These are phyloP conservation scores for Tricholoma matsutake DNA, from an alignment of 768 basidiomycete genomes.

Conservation along the genomic window DNA sequence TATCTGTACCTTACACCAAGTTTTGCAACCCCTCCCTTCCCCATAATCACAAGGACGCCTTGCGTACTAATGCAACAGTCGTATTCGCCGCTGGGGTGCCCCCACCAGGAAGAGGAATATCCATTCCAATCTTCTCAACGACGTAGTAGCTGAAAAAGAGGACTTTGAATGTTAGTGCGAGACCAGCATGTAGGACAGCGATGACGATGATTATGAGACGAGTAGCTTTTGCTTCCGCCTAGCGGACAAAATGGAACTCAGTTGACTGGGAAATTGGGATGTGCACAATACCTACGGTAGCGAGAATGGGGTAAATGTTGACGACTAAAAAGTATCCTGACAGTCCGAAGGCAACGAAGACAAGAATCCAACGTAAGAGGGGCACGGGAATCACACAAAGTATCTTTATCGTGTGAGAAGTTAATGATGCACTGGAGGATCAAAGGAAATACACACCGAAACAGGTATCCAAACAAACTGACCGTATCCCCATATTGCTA, in stretches of 20 bases:
- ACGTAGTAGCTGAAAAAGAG: conserved; percentile 59
- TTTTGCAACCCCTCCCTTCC: neutral
- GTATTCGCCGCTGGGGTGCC: conserved; percentile 29
- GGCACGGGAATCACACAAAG: conserved; percentile 85
- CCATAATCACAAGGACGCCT: conserved; percentile 7
- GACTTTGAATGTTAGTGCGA: conserved; percentile 86
- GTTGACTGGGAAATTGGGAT: neutral
- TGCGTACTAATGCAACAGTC: conserved; percentile 15
- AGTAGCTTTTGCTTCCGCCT: conserved; percentile 87
- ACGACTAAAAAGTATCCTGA: conserved; percentile 86
- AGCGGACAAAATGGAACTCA: neutral
- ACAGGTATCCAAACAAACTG: conserved; percentile 89
- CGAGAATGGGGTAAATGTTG: conserved; percentile 89
- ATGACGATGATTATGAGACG: conserved; percentile 80
- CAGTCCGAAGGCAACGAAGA: conserved; percentile 65
- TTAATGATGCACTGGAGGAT: neutral
- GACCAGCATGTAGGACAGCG: conserved; percentile 67
- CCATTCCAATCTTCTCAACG: conserved; percentile 39
- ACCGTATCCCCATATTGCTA: conserved; percentile 78
- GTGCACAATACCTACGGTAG: conserved; percentile 52
- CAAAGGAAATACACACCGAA: conserved; percentile 42
- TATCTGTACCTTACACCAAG: neutral
- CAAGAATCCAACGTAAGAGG: conserved; percentile 78
- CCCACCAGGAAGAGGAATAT: conserved; percentile 40
- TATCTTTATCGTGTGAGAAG: conserved; percentile 40